These are phyloP conservation scores for Casuarina equisetifolia DNA, from an alignment of 306 rosid genomes.

Conservation along the genomic window DNA sequence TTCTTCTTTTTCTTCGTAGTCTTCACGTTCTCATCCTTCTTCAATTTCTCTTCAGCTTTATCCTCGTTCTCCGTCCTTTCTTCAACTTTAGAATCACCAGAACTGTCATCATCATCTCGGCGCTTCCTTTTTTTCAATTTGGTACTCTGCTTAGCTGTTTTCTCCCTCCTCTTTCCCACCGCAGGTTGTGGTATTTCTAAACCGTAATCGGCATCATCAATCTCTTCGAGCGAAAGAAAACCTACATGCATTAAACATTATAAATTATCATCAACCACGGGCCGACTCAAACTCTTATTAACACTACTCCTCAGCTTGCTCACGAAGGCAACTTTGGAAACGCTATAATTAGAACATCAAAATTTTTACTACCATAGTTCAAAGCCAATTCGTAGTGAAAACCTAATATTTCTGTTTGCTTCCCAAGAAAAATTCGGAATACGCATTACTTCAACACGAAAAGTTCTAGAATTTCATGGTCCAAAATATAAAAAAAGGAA, in stretches of 20 bases:
- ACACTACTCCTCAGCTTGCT: neutral
- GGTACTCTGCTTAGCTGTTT: conserved; percentile 22
- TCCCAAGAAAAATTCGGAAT: neutral
- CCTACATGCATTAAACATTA: conserved; percentile 40
- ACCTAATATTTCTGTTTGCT: neutral
- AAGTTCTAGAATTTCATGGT: neutral
- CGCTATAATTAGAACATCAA: neutral
- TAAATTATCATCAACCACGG: neutral
- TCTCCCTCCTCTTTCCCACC: conserved; percentile 29
- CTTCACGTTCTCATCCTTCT: conserved; percentile 31
- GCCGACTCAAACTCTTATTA: neutral
- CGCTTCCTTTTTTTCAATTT: conserved; percentile 40
- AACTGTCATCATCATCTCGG: conserved; percentile 21
- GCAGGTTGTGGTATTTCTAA: conserved; percentile 55
- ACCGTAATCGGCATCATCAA: conserved; percentile 73
- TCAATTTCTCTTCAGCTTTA: conserved; percentile 24
- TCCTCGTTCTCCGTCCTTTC: conserved; percentile 25
- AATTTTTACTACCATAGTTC: neutral
- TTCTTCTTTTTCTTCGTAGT: conserved; percentile 42
- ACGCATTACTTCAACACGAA: neutral
- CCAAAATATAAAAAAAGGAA: neutral
- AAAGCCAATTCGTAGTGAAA: neutral
- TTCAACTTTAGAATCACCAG: conserved; percentile 19
- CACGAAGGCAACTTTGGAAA: neutral
- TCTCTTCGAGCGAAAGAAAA: conserved; percentile 88